Evolutionary conservation across 139 green algal species (phyloP).

Genomic region (Eudorina sp.): DNA sequence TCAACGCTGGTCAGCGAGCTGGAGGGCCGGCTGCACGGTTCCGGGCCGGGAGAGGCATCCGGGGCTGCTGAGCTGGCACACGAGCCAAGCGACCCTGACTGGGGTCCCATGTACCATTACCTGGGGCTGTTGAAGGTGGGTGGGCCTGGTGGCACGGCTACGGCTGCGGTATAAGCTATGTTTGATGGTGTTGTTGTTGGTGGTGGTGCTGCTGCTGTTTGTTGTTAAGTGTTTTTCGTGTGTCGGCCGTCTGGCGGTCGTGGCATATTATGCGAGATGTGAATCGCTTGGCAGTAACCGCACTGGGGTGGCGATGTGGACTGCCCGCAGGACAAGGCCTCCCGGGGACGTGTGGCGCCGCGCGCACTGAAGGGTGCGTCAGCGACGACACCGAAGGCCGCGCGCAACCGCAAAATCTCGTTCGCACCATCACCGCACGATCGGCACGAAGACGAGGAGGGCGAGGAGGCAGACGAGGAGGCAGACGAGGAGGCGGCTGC

Average conservation of each 20-base stretch:
- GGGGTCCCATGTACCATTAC: constrained; percentile 33
- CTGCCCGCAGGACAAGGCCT: constrained; percentile 28
- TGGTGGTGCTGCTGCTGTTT: too few species aligned
- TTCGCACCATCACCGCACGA: constrained; percentile 20
- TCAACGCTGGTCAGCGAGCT: constrained; percentile 27
- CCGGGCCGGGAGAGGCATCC: neutral
- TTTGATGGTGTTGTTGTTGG: too few species aligned
- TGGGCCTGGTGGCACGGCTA: too few species aligned
- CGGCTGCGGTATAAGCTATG: too few species aligned
- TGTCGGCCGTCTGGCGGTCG: too few species aligned
- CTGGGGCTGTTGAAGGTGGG: constrained; percentile 7
- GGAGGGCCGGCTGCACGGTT: neutral
- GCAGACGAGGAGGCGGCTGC: neutral
- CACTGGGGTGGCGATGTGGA: too few species aligned
- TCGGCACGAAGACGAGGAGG: neutral
- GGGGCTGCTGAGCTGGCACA: constrained; percentile 12
- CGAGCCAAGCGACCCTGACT: constrained; percentile 28
- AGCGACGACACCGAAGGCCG: neutral
- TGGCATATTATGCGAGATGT: too few species aligned
- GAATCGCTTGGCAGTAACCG: too few species aligned
- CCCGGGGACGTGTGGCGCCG: constrained; percentile 12
- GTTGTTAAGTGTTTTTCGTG: too few species aligned
- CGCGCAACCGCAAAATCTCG: constrained; percentile 38
- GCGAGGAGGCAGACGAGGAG: neutral
- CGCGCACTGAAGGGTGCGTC: constrained; percentile 25